These are phyloP conservation scores for Candida sojae DNA, from an alignment of 1,139 yeast genomes.

Conservation along the genomic window DNA sequence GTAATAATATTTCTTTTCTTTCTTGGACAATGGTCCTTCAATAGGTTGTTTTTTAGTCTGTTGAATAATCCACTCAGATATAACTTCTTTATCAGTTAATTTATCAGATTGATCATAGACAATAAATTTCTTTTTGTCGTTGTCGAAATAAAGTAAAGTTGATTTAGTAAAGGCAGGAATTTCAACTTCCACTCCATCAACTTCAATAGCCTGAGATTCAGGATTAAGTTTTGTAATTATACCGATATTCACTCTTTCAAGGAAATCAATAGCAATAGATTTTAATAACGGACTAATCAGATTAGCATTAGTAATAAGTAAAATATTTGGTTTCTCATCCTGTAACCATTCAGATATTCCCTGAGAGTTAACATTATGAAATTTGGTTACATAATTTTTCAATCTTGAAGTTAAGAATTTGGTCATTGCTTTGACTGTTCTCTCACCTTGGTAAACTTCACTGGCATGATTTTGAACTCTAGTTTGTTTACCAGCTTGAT, in stretches of 20 bases:
- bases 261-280: constrained; percentile 74
- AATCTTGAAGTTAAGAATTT: constrained; percentile 61
- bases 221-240: constrained; percentile 22
- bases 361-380: constrained; percentile 29
- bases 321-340: constrained; percentile 29
- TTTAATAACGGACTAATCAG: constrained; percentile 64
- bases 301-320: constrained; percentile 48
- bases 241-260: constrained; percentile 36
- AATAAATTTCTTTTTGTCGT: constrained; percentile 19
- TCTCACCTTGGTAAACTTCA: constrained; percentile 70
- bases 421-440: constrained; percentile 61
- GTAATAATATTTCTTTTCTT: constrained; percentile 29
- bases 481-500: constrained; percentile 23
- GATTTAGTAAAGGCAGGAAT: constrained; percentile 27
- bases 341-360: constrained; percentile 30
- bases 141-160: constrained; percentile 29
- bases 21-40: constrained; percentile 44
- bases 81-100: constrained; percentile 31
- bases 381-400: constrained; percentile 68
- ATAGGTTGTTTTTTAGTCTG: constrained; percentile 28
- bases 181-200: constrained; percentile 23
- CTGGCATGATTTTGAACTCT: constrained; percentile 46
- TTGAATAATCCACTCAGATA: constrained; percentile 37
- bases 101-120: constrained; percentile 25
- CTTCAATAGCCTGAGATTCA: constrained; percentile 17